Base-by-base conservation (phyloP, 805 yeast genomes). In the Saturnispora quitensis region DNA sequence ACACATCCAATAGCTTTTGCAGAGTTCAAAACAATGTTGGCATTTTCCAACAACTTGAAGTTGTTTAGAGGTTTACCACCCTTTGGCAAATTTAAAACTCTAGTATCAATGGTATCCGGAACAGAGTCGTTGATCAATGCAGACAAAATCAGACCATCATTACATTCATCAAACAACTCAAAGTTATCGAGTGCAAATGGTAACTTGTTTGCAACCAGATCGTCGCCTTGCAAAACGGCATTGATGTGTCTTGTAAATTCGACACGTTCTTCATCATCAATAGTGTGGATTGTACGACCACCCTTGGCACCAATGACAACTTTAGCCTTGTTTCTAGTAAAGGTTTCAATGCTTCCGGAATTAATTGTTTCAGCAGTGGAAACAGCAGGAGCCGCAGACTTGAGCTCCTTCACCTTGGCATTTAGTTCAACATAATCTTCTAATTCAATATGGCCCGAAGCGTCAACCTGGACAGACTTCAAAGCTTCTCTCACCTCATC, bases 1-100 rank as follows among this genome's bases (percentile, higher is more conserved):
- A 93, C 86, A 76, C 97, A 91, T 20, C 99, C 99, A 70, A 93
- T 93, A 50, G 98, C 99, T 72, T 93, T 93, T 31, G 99, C 99
- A 3, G 99, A 93, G 69, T 93, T 93, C 70, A 93, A 88, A 38
- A 93, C 98, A 58, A 93, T 90, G 71, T 93, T 93, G 50, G 98
- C 97, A 70, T 93, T 93, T 72, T 93, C 99, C 58, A 86, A 80
- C 82, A 95, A 91, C 58, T 90, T 93, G 76, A 93, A 93, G 65
- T 89, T 88, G 74, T 93, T 93, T 66, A 93, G 77, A 17, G 78
- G 70, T 70, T 88, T 90, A 54, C 85, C 86, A 59, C 77, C 77
- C 67, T 84, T 86, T 25, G 98, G 95, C 67, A 83, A 73, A 69
- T 93, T 93, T 65, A 93, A 78, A 17, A 93, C 99, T 76, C 99